Evolutionary conservation across 1,139 yeast species (phyloP).

Genomic region (Kodamaea suecica): DNA sequence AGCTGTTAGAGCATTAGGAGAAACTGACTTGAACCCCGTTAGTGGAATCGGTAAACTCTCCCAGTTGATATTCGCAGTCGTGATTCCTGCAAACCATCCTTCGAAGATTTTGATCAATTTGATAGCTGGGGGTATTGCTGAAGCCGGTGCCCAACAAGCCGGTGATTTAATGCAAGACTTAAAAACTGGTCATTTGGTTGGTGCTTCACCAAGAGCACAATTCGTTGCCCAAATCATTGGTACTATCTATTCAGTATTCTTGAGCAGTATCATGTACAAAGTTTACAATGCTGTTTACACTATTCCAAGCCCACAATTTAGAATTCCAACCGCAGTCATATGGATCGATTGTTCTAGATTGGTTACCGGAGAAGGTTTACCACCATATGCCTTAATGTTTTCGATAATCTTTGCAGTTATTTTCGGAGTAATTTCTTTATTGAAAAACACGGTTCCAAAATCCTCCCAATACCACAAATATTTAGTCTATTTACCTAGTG

Average conservation of each 20-base stretch:
- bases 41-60: slow-evolving; percentile 95
- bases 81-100: slow-evolving; percentile 74
- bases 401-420: slow-evolving; percentile 63
- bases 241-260: slow-evolving; percentile 72
- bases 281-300: slow-evolving; percentile 78
- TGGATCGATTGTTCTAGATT: slow-evolving; percentile 96
- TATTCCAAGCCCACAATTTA: slow-evolving; percentile 75
- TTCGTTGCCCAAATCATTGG: slow-evolving; percentile 88
- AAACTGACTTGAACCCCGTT: slow-evolving; percentile 94
- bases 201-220: slow-evolving; percentile 92
- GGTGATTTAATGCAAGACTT: slow-evolving; percentile 97
- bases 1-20: slow-evolving; percentile 93
- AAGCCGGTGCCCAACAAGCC: slow-evolving; percentile 98
- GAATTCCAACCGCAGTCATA: slow-evolving; percentile 91
- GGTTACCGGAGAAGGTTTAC: slow-evolving; percentile 88
- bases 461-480: slow-evolving; percentile 37
- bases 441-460: slow-evolving; percentile 52
- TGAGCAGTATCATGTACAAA: slow-evolving; percentile 79
- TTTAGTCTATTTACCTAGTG: slow-evolving; percentile 72
- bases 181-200: slow-evolving; percentile 87
- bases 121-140: slow-evolving; percentile 95
- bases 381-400: slow-evolving; percentile 68
- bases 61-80: slow-evolving; percentile 78
- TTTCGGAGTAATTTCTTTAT: slow-evolving; percentile 66
- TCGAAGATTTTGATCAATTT: slow-evolving; percentile 80